Conservation (phyloP, 2,329 filamentous ascomycete species). For the Dactylellina sp. region DNA sequence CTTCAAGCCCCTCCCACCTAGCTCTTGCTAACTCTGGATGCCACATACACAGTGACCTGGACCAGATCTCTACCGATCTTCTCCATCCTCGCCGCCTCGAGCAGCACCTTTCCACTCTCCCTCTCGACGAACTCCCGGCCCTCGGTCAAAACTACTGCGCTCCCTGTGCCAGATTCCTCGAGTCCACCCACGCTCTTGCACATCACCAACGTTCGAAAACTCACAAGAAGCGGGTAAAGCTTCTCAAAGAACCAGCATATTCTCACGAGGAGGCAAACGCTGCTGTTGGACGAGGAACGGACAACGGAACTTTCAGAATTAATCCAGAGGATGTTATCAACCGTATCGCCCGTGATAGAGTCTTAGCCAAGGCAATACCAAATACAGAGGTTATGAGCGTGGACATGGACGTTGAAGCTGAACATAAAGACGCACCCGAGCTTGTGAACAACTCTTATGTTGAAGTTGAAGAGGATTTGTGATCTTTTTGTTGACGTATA, state of each 20-base stretch:
- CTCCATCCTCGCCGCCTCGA: slow-evolving; percentile 81
- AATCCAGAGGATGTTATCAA: slow-evolving; percentile 40
- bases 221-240: slow-evolving; percentile 82
- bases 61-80: slow-evolving; percentile 89
- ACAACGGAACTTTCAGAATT: slow-evolving; percentile 69
- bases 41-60: slow-evolving; percentile 79
- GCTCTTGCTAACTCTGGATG: too few relatives aligned
- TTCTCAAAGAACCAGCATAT: slow-evolving; percentile 85
- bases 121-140: slow-evolving; percentile 85
- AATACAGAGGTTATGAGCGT: neutral
- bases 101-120: slow-evolving; percentile 81
- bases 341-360: slow-evolving; percentile 25
- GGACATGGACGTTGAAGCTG: slow-evolving; percentile 37
- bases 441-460: slow-evolving; percentile 16
- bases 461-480: slow-evolving; percentile 30
- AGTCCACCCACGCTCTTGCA: slow-evolving; percentile 80
- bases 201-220: slow-evolving; percentile 87
- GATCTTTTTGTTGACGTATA: neutral
- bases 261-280: slow-evolving; percentile 87
- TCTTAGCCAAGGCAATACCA: slow-evolving; percentile 5
- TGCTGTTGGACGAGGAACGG: slow-evolving; percentile 76
- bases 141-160: slow-evolving; percentile 88
- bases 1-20: too few relatives aligned
- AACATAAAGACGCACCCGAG: slow-evolving; percentile 17
- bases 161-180: slow-evolving; percentile 97